A percentile compares a stretch with the other conserved stretches of the same genome.
Conservation (phyloP, 352 stramenopile species). For the Phytophthora niederhauseri region DNA sequence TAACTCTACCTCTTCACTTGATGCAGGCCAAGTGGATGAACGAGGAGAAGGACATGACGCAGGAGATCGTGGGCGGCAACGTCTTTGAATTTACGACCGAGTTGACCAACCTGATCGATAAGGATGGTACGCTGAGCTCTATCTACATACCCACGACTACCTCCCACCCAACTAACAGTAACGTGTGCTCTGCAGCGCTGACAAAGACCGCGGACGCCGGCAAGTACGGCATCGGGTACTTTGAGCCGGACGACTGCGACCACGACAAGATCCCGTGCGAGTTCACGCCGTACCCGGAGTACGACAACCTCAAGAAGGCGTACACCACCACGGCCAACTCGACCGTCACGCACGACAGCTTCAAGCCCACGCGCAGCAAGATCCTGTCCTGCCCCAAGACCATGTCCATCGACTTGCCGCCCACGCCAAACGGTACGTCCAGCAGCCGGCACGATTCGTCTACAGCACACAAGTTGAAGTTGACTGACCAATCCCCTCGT, state of each 20-base stretch:
- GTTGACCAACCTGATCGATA: conserved; percentile 55
- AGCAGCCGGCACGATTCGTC: not conserved
- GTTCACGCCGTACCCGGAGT: conserved; percentile 78
- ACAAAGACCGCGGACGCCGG: conserved; percentile 52
- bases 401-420: conserved; percentile 40
- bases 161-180: not conserved
- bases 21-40: conserved; percentile 78
- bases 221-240: conserved; percentile 82
- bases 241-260: conserved; percentile 71
- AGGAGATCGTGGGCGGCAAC: conserved; percentile 70
- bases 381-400: conserved; percentile 51
- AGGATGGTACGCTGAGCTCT: conserved; percentile 22
- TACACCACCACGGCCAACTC: conserved; percentile 75
- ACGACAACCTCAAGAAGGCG: conserved; percentile 70
- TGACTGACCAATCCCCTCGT: conserved; percentile 3
- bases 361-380: conserved; percentile 35
- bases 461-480: conserved; percentile 15
- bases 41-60: conserved; percentile 64
- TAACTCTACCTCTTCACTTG: not conserved
- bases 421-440: conserved; percentile 43
- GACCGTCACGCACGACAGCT: conserved; percentile 49
- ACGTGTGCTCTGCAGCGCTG: conserved; percentile 31
- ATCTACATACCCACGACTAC: not conserved
- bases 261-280: conserved; percentile 54
- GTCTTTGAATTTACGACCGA: conserved; percentile 82